These are phyloP conservation scores for Aspergillus baeticus DNA, from an alignment of 495 filamentous ascomycete genomes.

Conservation along the genomic window DNA sequence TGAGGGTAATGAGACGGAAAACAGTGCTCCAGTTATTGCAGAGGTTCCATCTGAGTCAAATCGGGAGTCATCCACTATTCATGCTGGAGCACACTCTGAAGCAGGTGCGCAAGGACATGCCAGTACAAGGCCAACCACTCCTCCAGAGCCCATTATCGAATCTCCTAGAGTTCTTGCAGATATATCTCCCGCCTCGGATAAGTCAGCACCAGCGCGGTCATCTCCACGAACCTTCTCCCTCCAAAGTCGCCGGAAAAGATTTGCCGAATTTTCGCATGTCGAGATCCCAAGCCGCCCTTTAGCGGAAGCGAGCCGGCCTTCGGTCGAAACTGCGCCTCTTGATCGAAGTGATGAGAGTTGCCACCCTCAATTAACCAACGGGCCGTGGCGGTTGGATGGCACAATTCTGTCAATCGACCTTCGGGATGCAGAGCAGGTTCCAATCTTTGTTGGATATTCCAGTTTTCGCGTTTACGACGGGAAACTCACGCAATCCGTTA, in stretches of 20 bases:
- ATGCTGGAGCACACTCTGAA: not conserved
- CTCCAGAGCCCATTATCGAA: not conserved
- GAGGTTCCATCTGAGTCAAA: not conserved
- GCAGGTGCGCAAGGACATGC: not conserved
- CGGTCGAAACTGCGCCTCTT: not conserved
- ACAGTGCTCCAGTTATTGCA: not conserved
- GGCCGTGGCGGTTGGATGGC: not conserved
- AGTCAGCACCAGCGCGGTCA: not conserved
- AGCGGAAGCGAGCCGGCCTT: not conserved
- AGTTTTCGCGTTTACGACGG: not conserved
- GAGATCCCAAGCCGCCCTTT: not conserved
- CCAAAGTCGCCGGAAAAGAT: not conserved
- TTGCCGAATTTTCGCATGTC: slow-evolving; percentile 1
- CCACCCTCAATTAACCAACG: not conserved
- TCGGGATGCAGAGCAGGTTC: not conserved
- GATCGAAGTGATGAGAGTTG: not conserved
- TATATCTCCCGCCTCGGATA: not conserved
- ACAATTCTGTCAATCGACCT: not conserved
- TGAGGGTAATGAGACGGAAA: not conserved
- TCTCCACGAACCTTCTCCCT: not conserved
- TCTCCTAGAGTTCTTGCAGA: not conserved
- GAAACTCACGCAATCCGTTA: not conserved
- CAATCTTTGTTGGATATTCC: slow-evolving; percentile 1
- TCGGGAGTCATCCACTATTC: not conserved
- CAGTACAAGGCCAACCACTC: not conserved